Percentiles rank a stretch among this genome's conserved stretches.
Evolutionary conservation across 306 rosid genomes (phyloP).

Genomic region (Comarum palustre): DNA sequence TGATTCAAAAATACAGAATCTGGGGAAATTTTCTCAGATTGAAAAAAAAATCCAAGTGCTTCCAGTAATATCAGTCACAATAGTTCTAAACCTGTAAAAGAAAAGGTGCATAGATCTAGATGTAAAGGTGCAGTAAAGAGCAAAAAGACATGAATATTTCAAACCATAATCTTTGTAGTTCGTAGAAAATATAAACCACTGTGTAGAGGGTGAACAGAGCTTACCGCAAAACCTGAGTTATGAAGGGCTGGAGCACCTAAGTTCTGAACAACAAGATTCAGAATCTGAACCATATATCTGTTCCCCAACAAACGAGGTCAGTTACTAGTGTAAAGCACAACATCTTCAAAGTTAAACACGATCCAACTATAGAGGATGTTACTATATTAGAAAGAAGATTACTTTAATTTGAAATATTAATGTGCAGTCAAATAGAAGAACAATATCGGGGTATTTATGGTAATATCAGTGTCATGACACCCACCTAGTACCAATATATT

Average conservation of each 20-base stretch:
- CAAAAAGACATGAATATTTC: background rate
- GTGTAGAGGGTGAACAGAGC: conserved; percentile 30
- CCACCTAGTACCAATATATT: background rate
- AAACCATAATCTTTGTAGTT: background rate
- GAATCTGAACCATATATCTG: conserved; percentile 96
- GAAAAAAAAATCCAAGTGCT: background rate
- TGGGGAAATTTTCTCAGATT: background rate
- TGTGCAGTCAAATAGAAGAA: conserved; percentile 3
- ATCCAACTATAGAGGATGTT: conserved; percentile 5
- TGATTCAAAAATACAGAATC: too few relatives aligned
- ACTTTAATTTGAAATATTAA: conserved; percentile 20
- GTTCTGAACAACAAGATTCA: conserved; percentile 77
- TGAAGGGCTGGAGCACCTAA: conserved; percentile 97
- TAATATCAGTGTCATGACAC: conserved; percentile 15
- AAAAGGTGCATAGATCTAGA: background rate
- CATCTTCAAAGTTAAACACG: conserved; percentile 6
- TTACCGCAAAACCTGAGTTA: conserved; percentile 96
- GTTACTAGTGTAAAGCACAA: conserved; percentile 26
- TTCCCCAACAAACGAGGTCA: conserved; percentile 31
- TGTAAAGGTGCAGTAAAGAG: background rate
- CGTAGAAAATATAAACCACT: conserved; percentile 9
- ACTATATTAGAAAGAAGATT: background rate
- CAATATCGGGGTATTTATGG: conserved; percentile 1
- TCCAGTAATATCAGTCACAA: background rate
- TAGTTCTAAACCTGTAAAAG: background rate